Evolutionary conservation across 192 early-diverging fungal species (phyloP).

Genomic region (Allomyces arbusculus): DNA sequence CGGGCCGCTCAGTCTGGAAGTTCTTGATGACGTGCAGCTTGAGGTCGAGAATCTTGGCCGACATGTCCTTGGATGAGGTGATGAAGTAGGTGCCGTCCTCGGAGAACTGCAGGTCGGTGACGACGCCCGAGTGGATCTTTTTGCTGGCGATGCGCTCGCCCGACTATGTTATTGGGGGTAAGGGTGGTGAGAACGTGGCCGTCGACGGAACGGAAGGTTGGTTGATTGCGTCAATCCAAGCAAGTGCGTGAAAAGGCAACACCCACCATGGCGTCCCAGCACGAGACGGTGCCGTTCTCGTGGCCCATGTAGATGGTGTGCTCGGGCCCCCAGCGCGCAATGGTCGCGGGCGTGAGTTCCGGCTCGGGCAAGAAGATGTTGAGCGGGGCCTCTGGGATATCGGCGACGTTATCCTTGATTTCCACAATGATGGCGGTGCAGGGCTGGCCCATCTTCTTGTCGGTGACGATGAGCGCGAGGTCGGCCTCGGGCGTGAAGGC

Average conservation of each 20-base stretch:
- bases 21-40: conserved; percentile 63
- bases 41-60: conserved; percentile 69
- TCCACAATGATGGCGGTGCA: conserved; percentile 67
- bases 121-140: conserved; percentile 43
- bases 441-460: conserved; percentile 81
- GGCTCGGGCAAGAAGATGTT: conserved; percentile 36
- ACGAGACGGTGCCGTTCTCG: conserved; percentile 74
- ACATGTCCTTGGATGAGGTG: conserved; percentile 87
- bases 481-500: conserved; percentile 77
- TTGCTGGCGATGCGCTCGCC: conserved; percentile 41
- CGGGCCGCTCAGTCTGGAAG: conserved; percentile 63
- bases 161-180: conserved; percentile 17
- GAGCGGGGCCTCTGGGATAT: conserved; percentile 29
- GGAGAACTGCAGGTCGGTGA: conserved; percentile 88
- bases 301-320: conserved; percentile 73
- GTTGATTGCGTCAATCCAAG: too few relatives aligned
- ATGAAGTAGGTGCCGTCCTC: conserved; percentile 81
- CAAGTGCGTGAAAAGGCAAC: neutral
- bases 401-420: conserved; percentile 37
- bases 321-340: conserved; percentile 60
- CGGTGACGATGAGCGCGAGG: conserved; percentile 78
- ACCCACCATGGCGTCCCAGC: conserved; percentile 61
- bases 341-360: conserved; percentile 64
- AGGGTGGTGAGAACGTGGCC: too few relatives aligned
- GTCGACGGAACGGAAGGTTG: too few relatives aligned